Base-by-base conservation (phyloP, 768 basidiomycete genomes). In the Dacryopinax primogenitus region DNA sequence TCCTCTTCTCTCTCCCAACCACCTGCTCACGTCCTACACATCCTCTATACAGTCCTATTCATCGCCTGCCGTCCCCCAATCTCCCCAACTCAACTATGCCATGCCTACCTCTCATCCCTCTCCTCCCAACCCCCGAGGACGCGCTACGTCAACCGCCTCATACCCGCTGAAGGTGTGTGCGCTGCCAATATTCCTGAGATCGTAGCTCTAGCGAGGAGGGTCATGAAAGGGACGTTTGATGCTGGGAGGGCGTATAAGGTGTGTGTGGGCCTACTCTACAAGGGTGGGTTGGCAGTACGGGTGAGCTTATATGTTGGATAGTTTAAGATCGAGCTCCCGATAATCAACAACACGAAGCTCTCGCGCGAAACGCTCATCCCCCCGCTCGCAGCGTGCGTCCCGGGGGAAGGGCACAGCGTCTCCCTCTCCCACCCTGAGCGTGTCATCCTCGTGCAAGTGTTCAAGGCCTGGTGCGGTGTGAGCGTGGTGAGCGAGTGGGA, bases 281-380 rank as follows among this genome's bases (percentile, higher is more conserved):
- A 21, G n/a, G 45, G 26, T 64, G 16, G 34, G 28, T 12, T 23
- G 33, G 13, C 23, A 21, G 16, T 13, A 47, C 45, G 9, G 45
- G 7, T 58, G 51, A 7, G 51, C 51, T 58, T 23, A 58, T 30
- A 30, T 6, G 11, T 30, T 11, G 26, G 26, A 41, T 66, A 92
- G 90, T 92, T 88, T 77, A 91, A 91, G 73, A 83, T 92, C 36
- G 89, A 92, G 69, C 71, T 89, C 62, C 80, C 85, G 62, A 74
- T 86, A 33, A 82, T 90, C 41, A 90, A 91, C 71, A 90, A 92
- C 68, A 86, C 79, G n/a, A 85, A 83, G 3, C 73, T 92, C 28
- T 69, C 81, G 11, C 83, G 87, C 16, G 77, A 79, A 62, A 75
- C 71, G 9, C 73, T 92, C 30, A 85, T 91, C 32, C 80, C 88